A percentile compares a stretch with the other conserved stretches of the same genome.
phyloP scores from a whole-genome alignment of 176 grass and related monocot genomes.

The Eleusine coracana region DNA sequence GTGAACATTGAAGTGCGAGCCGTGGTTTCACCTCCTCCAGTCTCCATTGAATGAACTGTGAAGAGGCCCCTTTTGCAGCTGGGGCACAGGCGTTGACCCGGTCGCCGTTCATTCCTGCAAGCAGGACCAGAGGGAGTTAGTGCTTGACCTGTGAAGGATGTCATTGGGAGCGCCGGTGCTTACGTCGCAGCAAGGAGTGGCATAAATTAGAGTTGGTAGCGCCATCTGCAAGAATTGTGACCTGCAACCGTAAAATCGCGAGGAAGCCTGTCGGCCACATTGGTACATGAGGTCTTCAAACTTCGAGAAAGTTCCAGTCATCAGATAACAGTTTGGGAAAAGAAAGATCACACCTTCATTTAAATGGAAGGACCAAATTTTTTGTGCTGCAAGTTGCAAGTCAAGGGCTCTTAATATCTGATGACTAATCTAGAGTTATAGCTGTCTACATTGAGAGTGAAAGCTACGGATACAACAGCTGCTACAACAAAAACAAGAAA shows the following conservation, averaged over 20 bases:
- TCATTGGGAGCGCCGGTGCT: neutral
- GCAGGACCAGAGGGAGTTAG: neutral
- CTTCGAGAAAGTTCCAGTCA: conserved; percentile 1
- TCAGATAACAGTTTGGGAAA: neutral
- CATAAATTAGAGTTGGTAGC: neutral
- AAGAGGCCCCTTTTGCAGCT: too few species aligned
- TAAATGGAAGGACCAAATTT: neutral
- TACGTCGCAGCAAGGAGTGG: neutral
- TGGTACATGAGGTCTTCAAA: neutral
- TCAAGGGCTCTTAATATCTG: neutral
- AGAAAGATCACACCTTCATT: neutral
- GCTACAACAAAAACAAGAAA: conserved; percentile 2
- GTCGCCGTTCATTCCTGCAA: conserved; percentile 18
- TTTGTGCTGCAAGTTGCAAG: neutral
- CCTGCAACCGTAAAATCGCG: conserved; percentile 19
- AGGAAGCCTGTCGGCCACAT: conserved; percentile 12
- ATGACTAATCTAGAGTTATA: conserved; percentile 26
- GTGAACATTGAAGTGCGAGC: neutral
- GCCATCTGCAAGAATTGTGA: neutral
- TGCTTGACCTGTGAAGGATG: neutral
- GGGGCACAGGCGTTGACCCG: neutral
- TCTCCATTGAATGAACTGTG: conserved; percentile 33
- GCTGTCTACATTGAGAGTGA: neutral
- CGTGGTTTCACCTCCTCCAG: neutral
- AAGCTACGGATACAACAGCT: conserved; percentile 11